Percentiles rank a stretch among this genome's conserved stretches.
These are phyloP conservation scores for Aspergillus ustus DNA, from an alignment of 2,329 filamentous ascomycete genomes.

Conservation along the genomic window DNA sequence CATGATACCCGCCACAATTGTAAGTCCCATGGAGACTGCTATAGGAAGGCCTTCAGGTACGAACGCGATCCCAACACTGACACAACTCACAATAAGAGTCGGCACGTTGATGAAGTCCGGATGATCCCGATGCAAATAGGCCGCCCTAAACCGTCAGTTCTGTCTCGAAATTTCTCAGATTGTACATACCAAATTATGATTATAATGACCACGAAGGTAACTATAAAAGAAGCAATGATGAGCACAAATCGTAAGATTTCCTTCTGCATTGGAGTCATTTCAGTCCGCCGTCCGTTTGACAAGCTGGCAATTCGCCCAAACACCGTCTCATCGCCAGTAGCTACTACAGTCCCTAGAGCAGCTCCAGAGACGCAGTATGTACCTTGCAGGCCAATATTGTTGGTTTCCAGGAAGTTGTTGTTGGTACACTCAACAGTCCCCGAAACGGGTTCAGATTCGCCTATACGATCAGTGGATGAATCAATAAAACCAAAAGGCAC, in stretches of 20 bases:
- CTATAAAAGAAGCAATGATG: conserved; percentile 71
- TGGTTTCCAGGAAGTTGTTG: conserved; percentile 76
- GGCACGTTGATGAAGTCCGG: conserved; percentile 74
- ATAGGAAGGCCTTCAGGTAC: conserved; percentile 76
- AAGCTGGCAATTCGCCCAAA: conserved; percentile 77
- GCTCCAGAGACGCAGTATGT: conserved; percentile 75
- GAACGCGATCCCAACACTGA: conserved; percentile 74
- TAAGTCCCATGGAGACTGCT: conserved; percentile 71
- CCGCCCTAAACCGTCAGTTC: conserved; percentile 54
- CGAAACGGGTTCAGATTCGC: conserved; percentile 68
- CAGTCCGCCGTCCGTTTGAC: conserved; percentile 70
- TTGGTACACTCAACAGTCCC: conserved; percentile 70
- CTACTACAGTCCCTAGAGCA: conserved; percentile 69
- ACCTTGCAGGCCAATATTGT: conserved; percentile 77
- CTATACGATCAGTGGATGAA: conserved; percentile 46
- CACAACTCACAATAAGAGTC: conserved; percentile 72
- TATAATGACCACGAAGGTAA: conserved; percentile 58
- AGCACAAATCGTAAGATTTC: conserved; percentile 75
- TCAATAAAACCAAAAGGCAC: not conserved
- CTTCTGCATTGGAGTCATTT: conserved; percentile 70
- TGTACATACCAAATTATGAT: conserved; percentile 64
- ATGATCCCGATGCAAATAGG: conserved; percentile 70
- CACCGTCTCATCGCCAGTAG: conserved; percentile 73
- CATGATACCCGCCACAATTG: conserved; percentile 78
- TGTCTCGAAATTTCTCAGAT: not conserved